Evolutionary conservation across 305 asterid genomes (phyloP).

Genomic region (Fraxinus ornus): DNA sequence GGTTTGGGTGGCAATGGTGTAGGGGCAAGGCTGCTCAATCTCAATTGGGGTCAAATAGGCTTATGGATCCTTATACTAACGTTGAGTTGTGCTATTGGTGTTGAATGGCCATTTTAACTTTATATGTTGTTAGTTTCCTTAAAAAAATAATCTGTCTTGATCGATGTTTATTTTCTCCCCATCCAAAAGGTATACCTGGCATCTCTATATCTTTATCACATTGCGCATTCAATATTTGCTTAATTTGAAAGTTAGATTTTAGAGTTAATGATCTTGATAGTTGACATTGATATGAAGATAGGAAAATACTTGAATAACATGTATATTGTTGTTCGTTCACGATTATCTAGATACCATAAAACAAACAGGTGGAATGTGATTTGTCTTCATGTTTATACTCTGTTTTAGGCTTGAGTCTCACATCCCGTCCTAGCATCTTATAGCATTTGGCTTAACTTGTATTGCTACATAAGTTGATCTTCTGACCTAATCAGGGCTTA

Average conservation of each 20-base stretch:
- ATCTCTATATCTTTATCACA: not conserved
- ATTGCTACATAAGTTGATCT: not conserved
- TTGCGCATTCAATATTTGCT: not conserved
- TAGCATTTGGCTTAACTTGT: not conserved
- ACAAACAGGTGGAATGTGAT: not conserved
- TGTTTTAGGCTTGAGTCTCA: not conserved
- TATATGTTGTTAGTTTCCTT: not conserved
- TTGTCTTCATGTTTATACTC: not conserved
- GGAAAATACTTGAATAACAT: not conserved
- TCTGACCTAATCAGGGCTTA: not conserved
- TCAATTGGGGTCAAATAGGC: not conserved
- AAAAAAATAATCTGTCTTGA: not conserved
- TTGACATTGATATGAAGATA: not conserved
- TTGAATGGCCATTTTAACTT: not conserved
- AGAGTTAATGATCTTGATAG: not conserved
- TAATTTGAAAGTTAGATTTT: not conserved
- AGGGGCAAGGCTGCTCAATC: not conserved
- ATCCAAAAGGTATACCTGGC: not conserved
- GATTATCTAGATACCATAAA: not conserved
- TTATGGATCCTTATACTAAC: not conserved
- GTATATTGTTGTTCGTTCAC: not conserved
- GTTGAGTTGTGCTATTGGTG: not conserved
- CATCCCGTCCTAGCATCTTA: not conserved
- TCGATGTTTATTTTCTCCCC: not conserved
- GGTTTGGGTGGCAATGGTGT: not conserved